phyloP scores from a whole-genome alignment of 169 alveolate genomes.

The Babesia sp. region DNA sequence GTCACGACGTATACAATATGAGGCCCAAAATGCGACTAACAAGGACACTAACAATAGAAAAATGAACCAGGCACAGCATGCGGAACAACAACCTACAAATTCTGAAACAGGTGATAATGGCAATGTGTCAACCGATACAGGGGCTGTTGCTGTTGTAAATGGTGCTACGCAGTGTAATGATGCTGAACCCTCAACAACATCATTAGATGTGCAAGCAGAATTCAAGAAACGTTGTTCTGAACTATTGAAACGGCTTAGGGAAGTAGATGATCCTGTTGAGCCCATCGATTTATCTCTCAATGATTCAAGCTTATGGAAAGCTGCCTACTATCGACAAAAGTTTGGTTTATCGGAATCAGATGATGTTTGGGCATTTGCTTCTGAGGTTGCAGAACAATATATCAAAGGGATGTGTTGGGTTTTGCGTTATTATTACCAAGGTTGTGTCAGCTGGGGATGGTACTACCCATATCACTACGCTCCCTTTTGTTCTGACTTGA shows the following conservation, averaged over 20 bases:
- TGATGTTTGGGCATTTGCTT: conserved; percentile 31
- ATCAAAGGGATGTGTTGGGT: conserved; percentile 97
- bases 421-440: conserved; percentile 85
- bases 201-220: conserved; percentile 1
- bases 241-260: conserved; percentile 27
- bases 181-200: neutral
- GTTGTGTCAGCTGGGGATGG: conserved; percentile 98
- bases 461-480: conserved; percentile 98
- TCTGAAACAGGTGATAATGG: neutral
- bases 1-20: conserved; percentile 66
- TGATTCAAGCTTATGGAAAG: conserved; percentile 61
- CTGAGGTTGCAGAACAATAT: conserved; percentile 77
- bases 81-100: neutral
- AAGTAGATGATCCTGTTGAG: conserved; percentile 46
- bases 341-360: conserved; percentile 20
- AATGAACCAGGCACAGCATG: neutral
- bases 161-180: neutral
- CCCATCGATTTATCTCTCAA: conserved; percentile 66
- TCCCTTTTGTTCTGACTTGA: conserved; percentile 95
- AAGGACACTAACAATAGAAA: neutral
- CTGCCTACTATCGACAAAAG: conserved; percentile 58
- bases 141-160: neutral
- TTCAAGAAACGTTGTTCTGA: conserved; percentile 44
- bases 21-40: conserved; percentile 8
- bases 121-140: neutral